phyloP scores from a whole-genome alignment of 2,329 filamentous ascomycete genomes.

The Cyanodermella asteris region DNA sequence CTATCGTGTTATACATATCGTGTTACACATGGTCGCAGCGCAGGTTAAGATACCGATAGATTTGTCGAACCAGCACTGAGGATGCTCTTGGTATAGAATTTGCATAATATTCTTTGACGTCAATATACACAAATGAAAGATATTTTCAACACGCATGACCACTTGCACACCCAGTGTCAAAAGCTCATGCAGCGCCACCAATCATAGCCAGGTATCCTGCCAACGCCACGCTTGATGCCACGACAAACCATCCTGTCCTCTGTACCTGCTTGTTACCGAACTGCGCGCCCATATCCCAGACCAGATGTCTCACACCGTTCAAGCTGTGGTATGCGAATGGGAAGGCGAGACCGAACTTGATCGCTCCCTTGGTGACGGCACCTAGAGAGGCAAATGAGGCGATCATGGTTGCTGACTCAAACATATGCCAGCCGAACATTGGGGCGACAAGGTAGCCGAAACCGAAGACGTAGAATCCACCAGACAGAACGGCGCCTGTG shows the following conservation, averaged over 20 bases:
- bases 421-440: slow-evolving; percentile 47
- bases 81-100: too few relatives aligned
- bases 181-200: too few relatives aligned
- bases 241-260: slow-evolving; percentile 40
- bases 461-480: slow-evolving; percentile 58
- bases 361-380: slow-evolving; percentile 28
- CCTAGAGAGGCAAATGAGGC: slow-evolving; percentile 40
- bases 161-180: too few relatives aligned
- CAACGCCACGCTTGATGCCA: slow-evolving; percentile 32
- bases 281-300: slow-evolving; percentile 42
- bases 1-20: too few relatives aligned
- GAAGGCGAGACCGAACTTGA: slow-evolving; percentile 37
- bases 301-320: slow-evolving; percentile 50
- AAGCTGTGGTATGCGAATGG: slow-evolving; percentile 47
- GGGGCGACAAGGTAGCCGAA: slow-evolving; percentile 63
- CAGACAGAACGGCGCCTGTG: slow-evolving; percentile 54
- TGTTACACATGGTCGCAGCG: too few relatives aligned
- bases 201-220: too few relatives aligned
- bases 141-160: too few relatives aligned
- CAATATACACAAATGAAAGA: too few relatives aligned
- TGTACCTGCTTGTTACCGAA: slow-evolving; percentile 44
- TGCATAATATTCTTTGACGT: too few relatives aligned
- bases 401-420: slow-evolving; percentile 40
- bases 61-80: too few relatives aligned
- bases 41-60: too few relatives aligned